Conservation (phyloP, 1,284 basidiomycete genomes). For the Heterobasidion parviporum region DNA sequence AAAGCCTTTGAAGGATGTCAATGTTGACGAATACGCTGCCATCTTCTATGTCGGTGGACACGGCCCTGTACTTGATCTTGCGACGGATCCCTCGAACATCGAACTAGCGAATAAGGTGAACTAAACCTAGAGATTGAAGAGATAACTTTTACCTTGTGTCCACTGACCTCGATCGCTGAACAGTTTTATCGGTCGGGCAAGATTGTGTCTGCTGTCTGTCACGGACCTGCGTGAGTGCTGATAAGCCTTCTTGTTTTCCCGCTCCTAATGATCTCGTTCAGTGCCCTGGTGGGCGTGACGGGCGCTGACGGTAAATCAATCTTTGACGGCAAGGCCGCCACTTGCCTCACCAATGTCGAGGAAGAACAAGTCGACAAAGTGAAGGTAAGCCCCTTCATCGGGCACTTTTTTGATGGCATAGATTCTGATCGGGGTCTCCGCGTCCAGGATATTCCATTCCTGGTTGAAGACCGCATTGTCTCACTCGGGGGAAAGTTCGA, state of each 20-base stretch:
- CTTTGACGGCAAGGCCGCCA: slow-evolving; percentile 51
- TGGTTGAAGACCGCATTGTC: slow-evolving; percentile 55
- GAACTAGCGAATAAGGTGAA: slow-evolving; percentile 47
- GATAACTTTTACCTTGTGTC: not conserved
- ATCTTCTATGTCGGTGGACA: slow-evolving; percentile 78
- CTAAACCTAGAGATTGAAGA: too few species aligned
- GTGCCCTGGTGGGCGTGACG: slow-evolving; percentile 45
- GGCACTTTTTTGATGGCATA: not conserved
- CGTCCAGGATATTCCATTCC: slow-evolving; percentile 50
- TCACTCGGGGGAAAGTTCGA: slow-evolving; percentile 59
- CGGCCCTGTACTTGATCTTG: slow-evolving; percentile 64
- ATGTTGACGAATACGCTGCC: slow-evolving; percentile 55
- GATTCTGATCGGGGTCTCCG: not conserved
- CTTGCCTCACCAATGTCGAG: slow-evolving; percentile 68
- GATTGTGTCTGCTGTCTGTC: slow-evolving; percentile 64
- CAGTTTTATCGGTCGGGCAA: slow-evolving; percentile 58
- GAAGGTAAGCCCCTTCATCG: slow-evolving; percentile 19
- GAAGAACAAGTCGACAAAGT: slow-evolving; percentile 43
- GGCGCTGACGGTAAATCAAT: slow-evolving; percentile 52
- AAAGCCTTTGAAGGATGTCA: slow-evolving; percentile 55
- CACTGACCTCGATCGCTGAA: not conserved
- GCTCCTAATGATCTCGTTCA: not conserved
- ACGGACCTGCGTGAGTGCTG: slow-evolving; percentile 48
- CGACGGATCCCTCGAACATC: slow-evolving; percentile 48
- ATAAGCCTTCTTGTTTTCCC: not conserved